Base-by-base conservation (phyloP, 495 filamentous ascomycete genomes). In the Aspergillus carlsbadensis region DNA sequence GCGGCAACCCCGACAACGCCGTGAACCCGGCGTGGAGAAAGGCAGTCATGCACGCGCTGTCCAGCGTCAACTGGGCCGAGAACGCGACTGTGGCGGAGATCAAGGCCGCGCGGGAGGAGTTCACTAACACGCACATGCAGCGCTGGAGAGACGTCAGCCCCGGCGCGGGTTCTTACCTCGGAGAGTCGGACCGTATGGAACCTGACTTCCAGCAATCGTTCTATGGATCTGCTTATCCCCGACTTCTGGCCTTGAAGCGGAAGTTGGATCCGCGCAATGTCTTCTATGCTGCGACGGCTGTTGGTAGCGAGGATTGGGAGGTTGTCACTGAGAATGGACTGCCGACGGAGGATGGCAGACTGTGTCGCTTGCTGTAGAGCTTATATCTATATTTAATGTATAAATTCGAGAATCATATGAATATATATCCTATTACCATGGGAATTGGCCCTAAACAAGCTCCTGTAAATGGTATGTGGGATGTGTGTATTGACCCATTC, bases 121-220 rank as follows among this genome's bases (percentile, higher is more conserved):
- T 72, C 43, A 69, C 69, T 46, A 74, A 75, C 61, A 62, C 65
- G 15, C 64, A 78, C 42, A 73, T 83, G 42, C 74, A 75, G 10
- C 68, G 74, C n/a, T 83, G 80, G 80, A 74, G 80, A 35, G 67
- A 72, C 15, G 66, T 73, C 11, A 70, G 63, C 39, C 70, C 72
- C 3, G 65, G 67, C 0, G 49, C 68, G 0, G 70, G 70, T n/a
- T 68, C 69, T 0, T 73, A 73, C 52, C 68, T 72, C 66, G 64
- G 63, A 33, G 72, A 75, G 63, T 60, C 69, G 22, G 81, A 88
- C 64, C 66, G 81, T n/a, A 70, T 79, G 45, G 84, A 88, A 66
- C 84, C 85, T 0, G 64, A 84, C 46, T 88, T 82, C 70, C 80
- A 85, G 47, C 71, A 78, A 60, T 76, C 81, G 0, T 90, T 86